Evolutionary conservation across 2,329 filamentous ascomycete species (phyloP).

Genomic region (Madurella fahalii): DNA sequence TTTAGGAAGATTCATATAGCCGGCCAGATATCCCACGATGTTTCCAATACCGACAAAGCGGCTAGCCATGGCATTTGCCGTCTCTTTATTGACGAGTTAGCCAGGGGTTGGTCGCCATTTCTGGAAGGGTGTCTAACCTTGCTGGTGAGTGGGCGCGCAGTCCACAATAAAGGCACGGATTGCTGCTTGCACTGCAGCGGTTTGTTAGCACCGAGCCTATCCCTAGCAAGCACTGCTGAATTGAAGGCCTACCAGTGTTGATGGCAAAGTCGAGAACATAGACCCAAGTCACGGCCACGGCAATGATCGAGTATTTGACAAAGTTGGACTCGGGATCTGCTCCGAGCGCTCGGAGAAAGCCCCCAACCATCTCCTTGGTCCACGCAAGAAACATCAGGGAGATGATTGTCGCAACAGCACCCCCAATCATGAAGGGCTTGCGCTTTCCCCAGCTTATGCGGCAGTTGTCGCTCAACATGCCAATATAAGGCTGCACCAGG

Average conservation of each 20-base stretch:
- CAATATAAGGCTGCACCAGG: slow-evolving; percentile 77
- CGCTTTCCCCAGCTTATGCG: slow-evolving; percentile 70
- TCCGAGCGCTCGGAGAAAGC: slow-evolving; percentile 66
- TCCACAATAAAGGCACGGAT: slow-evolving; percentile 92
- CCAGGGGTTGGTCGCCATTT: background rate
- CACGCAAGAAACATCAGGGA: slow-evolving; percentile 69
- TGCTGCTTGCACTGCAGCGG: slow-evolving; percentile 69
- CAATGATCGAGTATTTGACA: slow-evolving; percentile 64
- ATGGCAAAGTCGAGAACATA: slow-evolving; percentile 92
- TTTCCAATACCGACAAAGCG: slow-evolving; percentile 83
- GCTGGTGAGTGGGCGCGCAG: slow-evolving; percentile 85
- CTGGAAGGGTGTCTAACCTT: slow-evolving; percentile 42
- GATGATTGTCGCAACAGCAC: slow-evolving; percentile 61
- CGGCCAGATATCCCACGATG: slow-evolving; percentile 84
- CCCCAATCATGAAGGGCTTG: slow-evolving; percentile 75
- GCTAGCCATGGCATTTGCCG: slow-evolving; percentile 91
- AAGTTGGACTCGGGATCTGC: slow-evolving; percentile 60
- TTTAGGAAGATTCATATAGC: slow-evolving; percentile 73
- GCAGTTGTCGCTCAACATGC: slow-evolving; percentile 76
- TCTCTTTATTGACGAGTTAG: slow-evolving; percentile 46
- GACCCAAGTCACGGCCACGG: slow-evolving; percentile 78
- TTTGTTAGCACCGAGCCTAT: slow-evolving; percentile 5
- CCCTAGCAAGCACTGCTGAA: background rate
- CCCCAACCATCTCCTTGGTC: slow-evolving; percentile 67
- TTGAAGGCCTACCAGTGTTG: slow-evolving; percentile 66